Base-by-base conservation (phyloP, 2,329 filamentous ascomycete species). In the Colletotrichum tabaci region DNA sequence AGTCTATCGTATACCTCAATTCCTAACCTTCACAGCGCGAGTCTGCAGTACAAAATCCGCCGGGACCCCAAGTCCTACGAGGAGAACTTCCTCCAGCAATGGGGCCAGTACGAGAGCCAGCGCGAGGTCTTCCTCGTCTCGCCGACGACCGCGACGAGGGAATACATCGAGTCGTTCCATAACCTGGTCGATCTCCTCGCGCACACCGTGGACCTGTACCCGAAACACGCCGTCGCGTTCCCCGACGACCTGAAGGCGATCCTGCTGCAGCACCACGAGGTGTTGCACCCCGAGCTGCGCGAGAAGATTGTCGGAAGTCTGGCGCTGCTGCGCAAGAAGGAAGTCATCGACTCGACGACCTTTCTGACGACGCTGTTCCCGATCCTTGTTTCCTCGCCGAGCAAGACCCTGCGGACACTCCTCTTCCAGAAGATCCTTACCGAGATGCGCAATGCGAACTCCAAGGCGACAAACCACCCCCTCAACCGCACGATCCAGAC, bases 261-360 rank as follows among this genome's bases (percentile, higher is more conserved):
- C 71, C 84, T 99, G 57, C 90, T 90, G 58, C 87, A 92, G 75
- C 94, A 98, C 79, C 96, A 98, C 86, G 90, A 92, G 56, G 88
- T 92, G 3, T 87, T 99, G 42, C 93, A 97, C 77, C 87, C 91
- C 4, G 95, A 98, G 74, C 82, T 99, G 76, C 89, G 96, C 47
- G 96, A 98, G 82, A 98, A 98, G 88, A 90, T 98, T 68, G 96
- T 98, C 2, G 94, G 94, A 60, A 97, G 94, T 80, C 84, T 99
- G 77, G 93, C 97, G 38, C 86, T 99, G 61, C 84, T 99, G 74
- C 89, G 94, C 70, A 94, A 95, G 80, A 99, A 99, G 82, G 95
- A 98, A 5, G 89, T 98, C 55, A 92, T 99, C 74, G 93, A 98
- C 80, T 98, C 95, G 30, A 88, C 91, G 55, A 91, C 88, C 75